Evolutionary conservation across 2,329 filamentous ascomycete species (phyloP).

Genomic region (Fusarium musae): DNA sequence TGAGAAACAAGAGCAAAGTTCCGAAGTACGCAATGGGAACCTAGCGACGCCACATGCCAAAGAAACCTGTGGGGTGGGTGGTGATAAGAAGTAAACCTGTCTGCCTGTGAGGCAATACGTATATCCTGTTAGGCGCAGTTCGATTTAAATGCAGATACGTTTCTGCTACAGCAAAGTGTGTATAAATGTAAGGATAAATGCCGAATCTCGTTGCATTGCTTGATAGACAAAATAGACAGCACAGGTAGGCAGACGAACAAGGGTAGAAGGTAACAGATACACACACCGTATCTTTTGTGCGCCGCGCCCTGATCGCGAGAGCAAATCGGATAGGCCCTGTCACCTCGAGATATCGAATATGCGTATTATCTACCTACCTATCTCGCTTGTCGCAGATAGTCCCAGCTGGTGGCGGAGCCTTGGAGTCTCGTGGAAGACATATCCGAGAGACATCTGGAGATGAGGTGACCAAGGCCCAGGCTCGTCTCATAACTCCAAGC

Average conservation of each 20-base stretch:
- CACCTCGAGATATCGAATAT: constrained; percentile 26
- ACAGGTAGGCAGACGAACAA: not conserved
- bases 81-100: constrained; percentile 30
- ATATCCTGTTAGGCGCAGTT: constrained; percentile 14
- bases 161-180: not conserved
- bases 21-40: constrained; percentile 28
- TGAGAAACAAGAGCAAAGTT: not conserved
- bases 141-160: not conserved
- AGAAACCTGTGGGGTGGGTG: constrained; percentile 22
- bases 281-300: constrained; percentile 44
- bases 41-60: constrained; percentile 41
- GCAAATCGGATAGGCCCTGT: constrained; percentile 2
- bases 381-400: constrained; percentile 33
- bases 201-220: constrained; percentile 33
- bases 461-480: constrained; percentile 30
- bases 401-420: constrained; percentile 8
- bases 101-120: constrained; percentile 5
- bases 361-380: constrained; percentile 30
- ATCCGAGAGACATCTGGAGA: constrained; percentile 23
- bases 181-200: constrained; percentile 15
- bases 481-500: not conserved
- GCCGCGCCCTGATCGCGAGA: constrained; percentile 28
- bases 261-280: constrained; percentile 15
- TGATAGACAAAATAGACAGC: constrained; percentile 1
- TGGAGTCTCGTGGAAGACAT: constrained; percentile 9